A percentile compares a stretch with the other conserved stretches of the same genome.
These are phyloP conservation scores for Boechera divaricarpa DNA, from an alignment of 345 rosid species.

Conservation along the genomic window DNA sequence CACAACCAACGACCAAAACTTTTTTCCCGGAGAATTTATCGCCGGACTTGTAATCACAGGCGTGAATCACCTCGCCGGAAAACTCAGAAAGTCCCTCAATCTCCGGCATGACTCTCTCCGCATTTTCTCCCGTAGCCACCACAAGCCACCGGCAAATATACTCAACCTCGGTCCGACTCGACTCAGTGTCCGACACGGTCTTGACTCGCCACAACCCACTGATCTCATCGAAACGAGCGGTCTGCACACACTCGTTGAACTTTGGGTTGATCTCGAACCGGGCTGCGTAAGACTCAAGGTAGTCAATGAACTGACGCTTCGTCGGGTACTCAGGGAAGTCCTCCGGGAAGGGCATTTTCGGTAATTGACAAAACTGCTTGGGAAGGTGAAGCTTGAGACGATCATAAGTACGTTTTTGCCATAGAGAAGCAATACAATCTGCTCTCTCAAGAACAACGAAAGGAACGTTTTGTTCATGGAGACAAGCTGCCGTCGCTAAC, in stretches of 20 bases:
- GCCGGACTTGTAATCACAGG: conserved; percentile 80
- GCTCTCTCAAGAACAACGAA: conserved; percentile 75
- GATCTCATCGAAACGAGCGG: conserved; percentile 80
- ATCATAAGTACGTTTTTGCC: conserved; percentile 83
- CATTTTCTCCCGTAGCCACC: conserved; percentile 96
- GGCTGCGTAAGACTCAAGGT: conserved; percentile 74
- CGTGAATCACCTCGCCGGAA: conserved; percentile 74
- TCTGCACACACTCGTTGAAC: conserved; percentile 85
- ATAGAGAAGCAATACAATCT: conserved; percentile 85
- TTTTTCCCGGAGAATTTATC: conserved; percentile 64
- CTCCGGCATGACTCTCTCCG: conserved; percentile 76
- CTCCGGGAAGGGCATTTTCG: conserved; percentile 78
- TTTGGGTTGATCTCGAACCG: conserved; percentile 68
- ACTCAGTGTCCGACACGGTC: conserved; percentile 54
- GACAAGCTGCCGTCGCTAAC: conserved; percentile 82
- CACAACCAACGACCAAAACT: conserved; percentile 90
- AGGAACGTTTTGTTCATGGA: conserved; percentile 71
- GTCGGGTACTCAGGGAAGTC: conserved; percentile 79
- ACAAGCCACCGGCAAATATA: conserved; percentile 94
- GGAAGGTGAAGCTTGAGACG: conserved; percentile 90
- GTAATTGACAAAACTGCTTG: conserved; percentile 81
- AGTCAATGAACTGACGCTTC: conserved; percentile 65
- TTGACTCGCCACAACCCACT: conserved; percentile 83
- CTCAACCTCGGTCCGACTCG: conserved; percentile 62
- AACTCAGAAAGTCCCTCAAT: conserved; percentile 73